Evolutionary conservation across 441 rosid genomes (phyloP).

Genomic region (Flueggea neowawraea): DNA sequence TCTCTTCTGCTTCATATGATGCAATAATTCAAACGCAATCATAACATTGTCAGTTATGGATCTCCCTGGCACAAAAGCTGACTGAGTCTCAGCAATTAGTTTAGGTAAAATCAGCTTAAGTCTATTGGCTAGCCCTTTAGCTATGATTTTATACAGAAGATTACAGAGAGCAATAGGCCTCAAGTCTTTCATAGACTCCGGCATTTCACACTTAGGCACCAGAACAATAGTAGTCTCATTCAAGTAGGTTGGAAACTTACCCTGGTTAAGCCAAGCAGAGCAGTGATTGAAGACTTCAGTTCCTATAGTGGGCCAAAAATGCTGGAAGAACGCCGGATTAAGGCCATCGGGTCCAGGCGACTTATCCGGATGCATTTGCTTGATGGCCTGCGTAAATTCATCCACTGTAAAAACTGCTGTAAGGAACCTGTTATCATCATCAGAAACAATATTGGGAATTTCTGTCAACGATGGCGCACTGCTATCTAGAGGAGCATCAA

Average conservation of each 20-base stretch:
- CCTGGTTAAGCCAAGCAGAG: neutral
- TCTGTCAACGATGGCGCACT: too few relatives aligned
- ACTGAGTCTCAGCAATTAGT: neutral
- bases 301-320: neutral
- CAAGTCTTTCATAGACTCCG: neutral
- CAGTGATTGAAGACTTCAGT: neutral
- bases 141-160: neutral
- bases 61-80: neutral
- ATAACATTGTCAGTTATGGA: neutral
- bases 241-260: neutral
- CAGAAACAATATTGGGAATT: neutral
- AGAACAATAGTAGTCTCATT: neutral
- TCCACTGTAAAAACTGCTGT: neutral
- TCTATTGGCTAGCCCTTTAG: neutral
- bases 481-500: too few relatives aligned
- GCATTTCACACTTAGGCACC: neutral
- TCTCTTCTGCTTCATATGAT: neutral
- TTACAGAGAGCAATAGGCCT: neutral
- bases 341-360: neutral
- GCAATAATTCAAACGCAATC: neutral
- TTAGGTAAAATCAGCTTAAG: neutral
- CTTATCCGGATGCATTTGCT: neutral
- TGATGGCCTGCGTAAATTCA: neutral
- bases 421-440: neutral
- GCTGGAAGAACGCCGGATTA: neutral